Conservation (phyloP, 163 green algal genomes). For the Prototheca wickerhamii region DNA sequence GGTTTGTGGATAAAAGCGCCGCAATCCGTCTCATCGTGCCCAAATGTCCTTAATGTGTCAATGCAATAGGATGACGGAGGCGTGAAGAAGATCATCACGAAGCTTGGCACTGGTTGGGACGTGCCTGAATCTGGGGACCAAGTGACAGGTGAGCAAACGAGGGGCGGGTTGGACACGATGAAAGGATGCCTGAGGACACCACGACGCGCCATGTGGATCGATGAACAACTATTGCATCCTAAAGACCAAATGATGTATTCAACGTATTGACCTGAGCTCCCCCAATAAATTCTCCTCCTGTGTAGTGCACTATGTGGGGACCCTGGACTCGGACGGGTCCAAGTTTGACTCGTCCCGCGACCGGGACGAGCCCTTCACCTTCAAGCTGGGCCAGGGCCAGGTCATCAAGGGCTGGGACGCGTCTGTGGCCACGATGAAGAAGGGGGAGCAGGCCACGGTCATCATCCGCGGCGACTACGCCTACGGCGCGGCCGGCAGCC, state of each 20-base stretch:
- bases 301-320: slow-evolving; percentile 87
- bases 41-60: background rate
- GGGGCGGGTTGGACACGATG: too few species aligned
- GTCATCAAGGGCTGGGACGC: slow-evolving; percentile 91
- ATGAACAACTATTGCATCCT: too few species aligned
- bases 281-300: background rate
- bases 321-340: slow-evolving; percentile 64
- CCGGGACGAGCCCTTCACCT: slow-evolving; percentile 70
- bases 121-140: slow-evolving; percentile 62
- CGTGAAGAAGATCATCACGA: slow-evolving; percentile 70
- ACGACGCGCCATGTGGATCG: too few species aligned
- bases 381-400: slow-evolving; percentile 64
- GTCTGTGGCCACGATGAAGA: slow-evolving; percentile 80
- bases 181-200: too few species aligned
- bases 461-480: slow-evolving; percentile 61
- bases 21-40: background rate
- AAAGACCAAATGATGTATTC: background rate
- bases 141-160: slow-evolving; percentile 62
- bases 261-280: background rate
- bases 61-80: slow-evolving; percentile 52
- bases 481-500: slow-evolving; percentile 67
- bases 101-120: slow-evolving; percentile 54
- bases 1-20: background rate
- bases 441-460: slow-evolving; percentile 61
- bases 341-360: slow-evolving; percentile 81